These are phyloP conservation scores for Eruca vesicaria DNA, from an alignment of 441 rosid species.

Conservation along the genomic window DNA sequence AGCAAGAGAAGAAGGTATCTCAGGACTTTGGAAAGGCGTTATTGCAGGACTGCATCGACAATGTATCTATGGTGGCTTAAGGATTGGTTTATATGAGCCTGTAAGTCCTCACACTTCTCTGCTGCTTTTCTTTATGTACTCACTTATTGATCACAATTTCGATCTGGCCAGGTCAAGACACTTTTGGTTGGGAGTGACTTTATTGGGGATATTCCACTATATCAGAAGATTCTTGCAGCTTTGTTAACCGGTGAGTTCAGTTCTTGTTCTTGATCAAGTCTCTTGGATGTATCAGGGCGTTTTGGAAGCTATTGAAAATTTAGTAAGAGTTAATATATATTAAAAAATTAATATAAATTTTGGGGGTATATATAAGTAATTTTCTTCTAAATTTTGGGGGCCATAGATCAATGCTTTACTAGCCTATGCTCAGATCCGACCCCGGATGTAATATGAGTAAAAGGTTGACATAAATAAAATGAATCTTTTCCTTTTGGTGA, in stretches of 20 bases:
- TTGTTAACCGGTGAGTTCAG: constrained; percentile 57
- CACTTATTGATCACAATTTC: background rate
- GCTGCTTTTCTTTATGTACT: background rate
- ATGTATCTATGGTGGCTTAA: constrained; percentile 68
- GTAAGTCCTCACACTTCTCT: constrained; percentile 40
- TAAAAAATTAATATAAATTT: too few species aligned
- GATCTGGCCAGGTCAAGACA: constrained; percentile 55
- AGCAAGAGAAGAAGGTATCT: constrained; percentile 66
- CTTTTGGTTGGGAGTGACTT: constrained; percentile 66
- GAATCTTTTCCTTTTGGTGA: background rate
- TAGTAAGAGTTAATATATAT: too few species aligned
- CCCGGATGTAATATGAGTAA: too few species aligned
- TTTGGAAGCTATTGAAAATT: too few species aligned
- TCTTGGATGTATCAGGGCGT: too few species aligned
- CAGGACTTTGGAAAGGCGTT: constrained; percentile 69
- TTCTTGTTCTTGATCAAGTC: too few species aligned
- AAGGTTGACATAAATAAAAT: background rate
- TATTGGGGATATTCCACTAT: constrained; percentile 60
- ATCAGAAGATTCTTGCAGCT: constrained; percentile 69
- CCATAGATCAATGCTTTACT: too few species aligned
- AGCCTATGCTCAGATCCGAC: too few species aligned
- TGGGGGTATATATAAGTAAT: too few species aligned
- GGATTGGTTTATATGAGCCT: constrained; percentile 71
- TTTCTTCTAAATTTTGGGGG: too few species aligned
- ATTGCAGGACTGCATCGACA: constrained; percentile 74